phyloP scores from a whole-genome alignment of 2,329 filamentous ascomycete genomes.

The Graphium sp. region DNA sequence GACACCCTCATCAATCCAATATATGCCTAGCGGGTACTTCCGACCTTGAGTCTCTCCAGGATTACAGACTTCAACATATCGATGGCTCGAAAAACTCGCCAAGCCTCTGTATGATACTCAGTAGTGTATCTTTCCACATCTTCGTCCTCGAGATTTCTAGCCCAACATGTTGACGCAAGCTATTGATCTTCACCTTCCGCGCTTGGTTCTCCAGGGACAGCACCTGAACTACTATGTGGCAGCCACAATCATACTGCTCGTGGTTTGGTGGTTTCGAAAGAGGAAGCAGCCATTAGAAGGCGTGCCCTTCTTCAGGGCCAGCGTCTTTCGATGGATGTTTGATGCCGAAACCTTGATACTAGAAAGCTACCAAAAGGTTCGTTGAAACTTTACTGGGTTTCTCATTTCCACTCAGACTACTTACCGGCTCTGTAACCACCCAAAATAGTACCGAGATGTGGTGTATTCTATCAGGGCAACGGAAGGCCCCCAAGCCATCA shows the following conservation, averaged over 20 bases:
- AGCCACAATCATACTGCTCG: conserved; percentile 17
- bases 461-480: conserved; percentile 34
- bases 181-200: conserved; percentile 9
- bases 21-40: too few relatives aligned
- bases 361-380: conserved; percentile 30
- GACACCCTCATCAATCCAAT: too few relatives aligned
- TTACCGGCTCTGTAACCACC: not conserved
- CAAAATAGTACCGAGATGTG: conserved; percentile 26
- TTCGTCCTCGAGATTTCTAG: not conserved
- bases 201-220: conserved; percentile 11
- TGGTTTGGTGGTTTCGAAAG: conserved; percentile 20
- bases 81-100: too few relatives aligned
- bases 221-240: conserved; percentile 23
- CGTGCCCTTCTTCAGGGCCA: conserved; percentile 28
- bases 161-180: conserved; percentile 2
- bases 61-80: too few relatives aligned
- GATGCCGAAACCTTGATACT: conserved; percentile 26
- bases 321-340: conserved; percentile 32
- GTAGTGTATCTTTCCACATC: too few relatives aligned
- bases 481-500: conserved; percentile 28
- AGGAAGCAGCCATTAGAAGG: conserved; percentile 12
- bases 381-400: conserved; percentile 1
- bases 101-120: too few relatives aligned
- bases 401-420: not conserved
- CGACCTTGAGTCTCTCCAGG: too few relatives aligned